A percentile compares a stretch with the other conserved stretches of the same genome.
phyloP scores from a whole-genome alignment of 2,329 filamentous ascomycete genomes.

The Plenodomus lindquistii region DNA sequence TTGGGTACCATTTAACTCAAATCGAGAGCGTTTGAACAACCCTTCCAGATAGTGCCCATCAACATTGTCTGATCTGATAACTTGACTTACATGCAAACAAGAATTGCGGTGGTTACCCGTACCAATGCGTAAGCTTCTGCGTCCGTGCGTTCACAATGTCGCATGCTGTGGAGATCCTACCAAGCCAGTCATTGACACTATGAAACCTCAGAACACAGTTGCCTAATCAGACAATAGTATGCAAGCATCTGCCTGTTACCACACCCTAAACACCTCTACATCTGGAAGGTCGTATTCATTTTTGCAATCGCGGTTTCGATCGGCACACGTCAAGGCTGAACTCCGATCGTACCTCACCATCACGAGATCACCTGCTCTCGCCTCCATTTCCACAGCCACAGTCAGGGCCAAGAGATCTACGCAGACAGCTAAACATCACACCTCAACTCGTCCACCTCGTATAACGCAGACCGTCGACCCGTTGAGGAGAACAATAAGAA shows the following conservation, averaged over 20 bases:
- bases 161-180: too few species aligned
- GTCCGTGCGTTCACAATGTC: not conserved
- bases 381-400: not conserved
- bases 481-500: too few species aligned
- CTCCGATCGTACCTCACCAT: slow-evolving; percentile 11
- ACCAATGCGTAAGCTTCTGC: not conserved
- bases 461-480: not conserved
- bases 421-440: too few species aligned
- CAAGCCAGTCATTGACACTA: too few species aligned
- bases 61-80: too few species aligned
- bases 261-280: not conserved
- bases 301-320: slow-evolving; percentile 12
- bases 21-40: not conserved
- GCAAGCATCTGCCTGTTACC: not conserved
- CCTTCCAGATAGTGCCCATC: not conserved
- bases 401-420: not conserved
- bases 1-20: not conserved
- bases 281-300: slow-evolving; percentile 13
- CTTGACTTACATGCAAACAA: not conserved
- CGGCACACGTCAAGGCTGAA: slow-evolving; percentile 14
- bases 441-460: too few species aligned
- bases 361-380: slow-evolving; percentile 5
- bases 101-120: not conserved
- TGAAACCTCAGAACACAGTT: too few species aligned
- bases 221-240: not conserved